phyloP scores from a whole-genome alignment of 1,284 basidiomycete genomes.

The Ceratobasidium sp. region DNA sequence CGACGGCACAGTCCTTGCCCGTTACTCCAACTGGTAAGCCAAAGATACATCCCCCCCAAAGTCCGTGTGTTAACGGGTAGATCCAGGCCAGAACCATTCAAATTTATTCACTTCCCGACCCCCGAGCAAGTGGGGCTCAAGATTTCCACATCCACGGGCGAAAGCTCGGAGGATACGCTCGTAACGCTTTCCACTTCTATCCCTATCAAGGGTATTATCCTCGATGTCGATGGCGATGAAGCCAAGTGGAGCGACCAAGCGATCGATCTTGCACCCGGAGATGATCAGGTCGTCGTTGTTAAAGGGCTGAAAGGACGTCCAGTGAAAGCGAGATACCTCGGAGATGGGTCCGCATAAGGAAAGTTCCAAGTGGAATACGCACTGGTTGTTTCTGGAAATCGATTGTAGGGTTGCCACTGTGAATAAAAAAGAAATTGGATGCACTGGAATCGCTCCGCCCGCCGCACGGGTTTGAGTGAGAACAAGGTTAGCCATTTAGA shows the following conservation, averaged over 20 bases:
- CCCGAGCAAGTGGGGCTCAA: constrained; percentile 69
- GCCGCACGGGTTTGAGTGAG: constrained; percentile 30
- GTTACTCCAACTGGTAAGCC: constrained; percentile 82
- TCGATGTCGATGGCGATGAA: constrained; percentile 79
- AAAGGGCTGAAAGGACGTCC: constrained; percentile 74
- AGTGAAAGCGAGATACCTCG: constrained; percentile 74
- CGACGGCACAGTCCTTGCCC: constrained; percentile 70
- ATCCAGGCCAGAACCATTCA: constrained; percentile 89
- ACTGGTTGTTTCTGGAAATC: constrained; percentile 15
- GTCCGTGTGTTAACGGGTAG: constrained; percentile 28
- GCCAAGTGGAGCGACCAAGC: constrained; percentile 88
- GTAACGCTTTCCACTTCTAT: constrained; percentile 67
- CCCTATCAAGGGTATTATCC: constrained; percentile 87
- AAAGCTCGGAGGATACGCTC: constrained; percentile 70
- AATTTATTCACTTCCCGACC: constrained; percentile 85
- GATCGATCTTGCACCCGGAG: constrained; percentile 87
- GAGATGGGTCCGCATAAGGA: constrained; percentile 74
- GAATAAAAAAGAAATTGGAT: not conserved
- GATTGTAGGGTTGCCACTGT: constrained; percentile 14
- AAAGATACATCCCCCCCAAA: not conserved
- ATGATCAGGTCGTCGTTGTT: constrained; percentile 72
- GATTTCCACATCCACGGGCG: constrained; percentile 56
- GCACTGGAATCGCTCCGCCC: constrained; percentile 3
- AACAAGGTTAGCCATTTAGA: constrained; percentile 6
- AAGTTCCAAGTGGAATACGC: constrained; percentile 18